These are phyloP conservation scores for Auricularia heimuer DNA, from an alignment of 768 basidiomycete genomes.

Conservation along the genomic window DNA sequence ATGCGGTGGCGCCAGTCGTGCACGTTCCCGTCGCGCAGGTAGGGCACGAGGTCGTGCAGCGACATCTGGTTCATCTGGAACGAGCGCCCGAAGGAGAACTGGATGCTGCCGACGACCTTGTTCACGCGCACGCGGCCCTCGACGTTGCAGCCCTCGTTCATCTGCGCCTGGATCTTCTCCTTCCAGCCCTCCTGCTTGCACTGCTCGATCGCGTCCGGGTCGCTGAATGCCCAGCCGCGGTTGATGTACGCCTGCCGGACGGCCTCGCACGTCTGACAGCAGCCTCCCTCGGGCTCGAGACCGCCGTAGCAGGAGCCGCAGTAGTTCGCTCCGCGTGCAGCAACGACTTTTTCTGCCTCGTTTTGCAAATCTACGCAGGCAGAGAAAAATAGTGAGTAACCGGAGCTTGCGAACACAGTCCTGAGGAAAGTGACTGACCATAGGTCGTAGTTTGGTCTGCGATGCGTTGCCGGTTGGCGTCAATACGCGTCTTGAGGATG, in stretches of 20 bases:
- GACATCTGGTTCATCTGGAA: constrained; percentile 79
- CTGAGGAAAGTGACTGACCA: neutral
- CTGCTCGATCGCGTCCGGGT: constrained; percentile 89
- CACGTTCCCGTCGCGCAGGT: constrained; percentile 70
- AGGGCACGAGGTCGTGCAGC: constrained; percentile 86
- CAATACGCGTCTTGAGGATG: constrained; percentile 72
- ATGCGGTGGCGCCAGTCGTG: constrained; percentile 93
- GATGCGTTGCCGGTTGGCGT: constrained; percentile 47
- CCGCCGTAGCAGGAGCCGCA: constrained; percentile 98
- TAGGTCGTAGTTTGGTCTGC: constrained; percentile 29
- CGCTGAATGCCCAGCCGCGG: constrained; percentile 91
- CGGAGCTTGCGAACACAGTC: too few relatives aligned
- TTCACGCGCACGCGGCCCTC: constrained; percentile 88
- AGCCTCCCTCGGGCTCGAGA: constrained; percentile 59
- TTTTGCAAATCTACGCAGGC: constrained; percentile 61
- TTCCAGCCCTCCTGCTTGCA: constrained; percentile 93
- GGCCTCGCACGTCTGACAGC: constrained; percentile 94
- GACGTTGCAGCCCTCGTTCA: constrained; percentile 90
- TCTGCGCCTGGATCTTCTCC: constrained; percentile 85
- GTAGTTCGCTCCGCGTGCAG: constrained; percentile 48
- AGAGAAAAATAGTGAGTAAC: neutral
- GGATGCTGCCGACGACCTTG: constrained; percentile 94
- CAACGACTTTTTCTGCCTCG: constrained; percentile 72
- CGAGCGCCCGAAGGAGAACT: constrained; percentile 89
- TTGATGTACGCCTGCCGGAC: constrained; percentile 84